phyloP scores from a whole-genome alignment of 208 protist genomes.

The Acanthamoeba comandoni region DNA sequence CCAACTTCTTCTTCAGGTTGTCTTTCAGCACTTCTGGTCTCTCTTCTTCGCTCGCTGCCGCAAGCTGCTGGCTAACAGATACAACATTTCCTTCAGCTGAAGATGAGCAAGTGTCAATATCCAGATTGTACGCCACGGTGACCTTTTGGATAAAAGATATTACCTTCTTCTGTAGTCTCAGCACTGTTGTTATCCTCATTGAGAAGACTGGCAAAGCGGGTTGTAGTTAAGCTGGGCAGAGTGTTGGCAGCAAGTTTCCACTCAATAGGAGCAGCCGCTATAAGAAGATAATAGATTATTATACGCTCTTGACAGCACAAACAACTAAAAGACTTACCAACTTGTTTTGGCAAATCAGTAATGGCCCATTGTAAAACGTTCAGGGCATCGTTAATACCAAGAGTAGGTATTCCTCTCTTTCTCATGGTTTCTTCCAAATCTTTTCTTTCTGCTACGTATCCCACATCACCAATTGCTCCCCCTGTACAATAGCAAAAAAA shows the following conservation, averaged over 20 bases:
- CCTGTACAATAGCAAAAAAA: too few relatives aligned
- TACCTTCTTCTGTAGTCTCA: neutral
- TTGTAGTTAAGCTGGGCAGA: slow-evolving; percentile 1
- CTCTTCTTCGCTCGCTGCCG: neutral
- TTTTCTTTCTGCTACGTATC: slow-evolving; percentile 33
- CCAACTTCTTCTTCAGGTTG: slow-evolving; percentile 58
- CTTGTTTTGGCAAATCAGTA: neutral
- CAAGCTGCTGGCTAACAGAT: slow-evolving; percentile 1
- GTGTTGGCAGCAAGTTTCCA: slow-evolving; percentile 12
- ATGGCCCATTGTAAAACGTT: slow-evolving; percentile 35
- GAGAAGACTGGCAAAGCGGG: slow-evolving; percentile 11
- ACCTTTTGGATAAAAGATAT: too few relatives aligned
- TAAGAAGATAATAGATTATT: too few relatives aligned
- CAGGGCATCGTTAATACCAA: slow-evolving; percentile 11
- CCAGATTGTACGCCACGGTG: too few relatives aligned
- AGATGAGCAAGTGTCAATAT: too few relatives aligned
- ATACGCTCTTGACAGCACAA: too few relatives aligned
- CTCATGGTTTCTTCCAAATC: slow-evolving; percentile 35
- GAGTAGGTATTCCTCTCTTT: slow-evolving; percentile 16
- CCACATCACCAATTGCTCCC: slow-evolving; percentile 45
- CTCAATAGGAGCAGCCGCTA: neutral
- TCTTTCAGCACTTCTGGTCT: too few relatives aligned
- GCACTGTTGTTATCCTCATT: slow-evolving; percentile 1
- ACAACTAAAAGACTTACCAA: neutral
- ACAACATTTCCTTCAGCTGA: neutral